Percentiles rank a stretch among this genome's conserved stretches.
Evolutionary conservation across 371 early-diverging fungal species (phyloP).

Genomic region (Syncephalis fuscata): DNA sequence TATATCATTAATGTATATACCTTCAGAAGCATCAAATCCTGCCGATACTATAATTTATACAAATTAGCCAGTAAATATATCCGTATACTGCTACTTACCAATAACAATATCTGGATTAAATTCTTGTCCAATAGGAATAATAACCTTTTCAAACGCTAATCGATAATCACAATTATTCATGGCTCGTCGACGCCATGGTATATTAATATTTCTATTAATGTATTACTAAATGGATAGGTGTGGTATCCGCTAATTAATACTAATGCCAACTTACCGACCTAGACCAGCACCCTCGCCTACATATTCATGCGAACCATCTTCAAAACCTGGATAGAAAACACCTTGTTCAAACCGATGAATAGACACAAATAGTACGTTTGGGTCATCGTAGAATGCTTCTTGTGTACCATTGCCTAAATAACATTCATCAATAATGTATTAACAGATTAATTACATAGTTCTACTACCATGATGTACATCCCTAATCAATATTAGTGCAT

Average conservation of each 20-base stretch:
- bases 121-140: slow-evolving; percentile 70
- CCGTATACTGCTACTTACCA: slow-evolving; percentile 17
- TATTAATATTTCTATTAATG: slow-evolving; percentile 51
- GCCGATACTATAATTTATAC: slow-evolving; percentile 39
- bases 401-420: slow-evolving; percentile 78
- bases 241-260: not conserved
- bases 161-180: slow-evolving; percentile 79
- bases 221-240: not conserved
- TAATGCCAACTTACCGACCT: slow-evolving; percentile 28
- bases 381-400: slow-evolving; percentile 52
- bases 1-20: slow-evolving; percentile 5
- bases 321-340: slow-evolving; percentile 54
- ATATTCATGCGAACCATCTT: slow-evolving; percentile 26
- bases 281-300: slow-evolving; percentile 41
- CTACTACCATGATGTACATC: slow-evolving; percentile 75
- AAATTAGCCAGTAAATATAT: not conserved
- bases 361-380: slow-evolving; percentile 64
- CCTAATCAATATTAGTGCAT: slow-evolving; percentile 23
- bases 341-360: slow-evolving; percentile 71
- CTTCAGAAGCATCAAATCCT: slow-evolving; percentile 82
- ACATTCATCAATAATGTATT: slow-evolving; percentile 3
- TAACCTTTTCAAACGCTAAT: slow-evolving; percentile 52
- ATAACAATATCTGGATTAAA: slow-evolving; percentile 73
- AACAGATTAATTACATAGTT: not conserved
- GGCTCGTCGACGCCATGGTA: slow-evolving; percentile 68